Conservation (phyloP, 176 grass and related monocot species). For the Lolium rigidum region DNA sequence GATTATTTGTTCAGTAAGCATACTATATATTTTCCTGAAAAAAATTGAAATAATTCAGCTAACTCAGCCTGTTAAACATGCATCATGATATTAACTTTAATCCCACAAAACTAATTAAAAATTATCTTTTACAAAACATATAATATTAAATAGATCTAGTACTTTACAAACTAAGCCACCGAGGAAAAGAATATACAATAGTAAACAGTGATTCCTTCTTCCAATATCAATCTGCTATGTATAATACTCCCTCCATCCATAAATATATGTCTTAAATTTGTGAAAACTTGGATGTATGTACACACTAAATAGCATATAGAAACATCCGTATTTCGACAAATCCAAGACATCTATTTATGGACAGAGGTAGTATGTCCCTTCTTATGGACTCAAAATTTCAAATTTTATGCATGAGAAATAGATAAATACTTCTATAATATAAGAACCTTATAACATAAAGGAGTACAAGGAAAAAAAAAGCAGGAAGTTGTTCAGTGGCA, state of each 20-base stretch:
- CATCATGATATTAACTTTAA: constrained; percentile 12
- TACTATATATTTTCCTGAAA: not conserved
- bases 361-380: not conserved
- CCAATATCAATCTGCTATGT: not conserved
- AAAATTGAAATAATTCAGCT: not conserved
- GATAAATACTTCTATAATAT: not conserved
- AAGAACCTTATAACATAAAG: not conserved
- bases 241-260: no score
- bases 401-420: not conserved
- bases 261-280: no score
- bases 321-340: no score
- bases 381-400: not conserved
- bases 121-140: no score
- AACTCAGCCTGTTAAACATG: not conserved
- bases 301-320: no score
- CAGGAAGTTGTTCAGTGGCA: not conserved
- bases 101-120: not conserved
- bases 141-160: constrained; percentile 12
- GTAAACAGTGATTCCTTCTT: not conserved
- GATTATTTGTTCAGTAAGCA: not conserved
- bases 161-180: not conserved
- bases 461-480: not conserved
- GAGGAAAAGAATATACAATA: not conserved
- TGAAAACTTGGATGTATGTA: no score
- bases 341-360: no score